Evolutionary conservation across 768 basidiomycete species (phyloP).

Genomic region (Boletus huronensis): DNA sequence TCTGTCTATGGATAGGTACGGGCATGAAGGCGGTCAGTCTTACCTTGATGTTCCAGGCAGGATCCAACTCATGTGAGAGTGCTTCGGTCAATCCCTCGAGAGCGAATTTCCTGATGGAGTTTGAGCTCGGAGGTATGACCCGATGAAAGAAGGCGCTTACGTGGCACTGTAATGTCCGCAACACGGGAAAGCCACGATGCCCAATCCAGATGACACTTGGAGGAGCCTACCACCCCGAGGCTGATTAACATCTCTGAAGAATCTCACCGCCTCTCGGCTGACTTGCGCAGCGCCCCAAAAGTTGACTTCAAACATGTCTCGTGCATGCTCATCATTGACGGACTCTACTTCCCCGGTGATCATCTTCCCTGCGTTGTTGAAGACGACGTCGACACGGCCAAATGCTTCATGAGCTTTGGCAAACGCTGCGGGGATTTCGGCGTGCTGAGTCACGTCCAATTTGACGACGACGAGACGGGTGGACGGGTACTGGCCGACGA

Average conservation of each 20-base stretch:
- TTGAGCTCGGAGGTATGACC: not conserved
- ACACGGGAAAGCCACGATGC: slow-evolving; percentile 6
- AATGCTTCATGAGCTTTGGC: slow-evolving; percentile 19
- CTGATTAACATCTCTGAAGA: slow-evolving; percentile 37
- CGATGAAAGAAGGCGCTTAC: slow-evolving; percentile 10
- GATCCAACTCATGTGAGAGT: slow-evolving; percentile 5
- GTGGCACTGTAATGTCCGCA: slow-evolving; percentile 23
- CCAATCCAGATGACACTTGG: slow-evolving; percentile 32
- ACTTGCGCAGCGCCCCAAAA: slow-evolving; percentile 34
- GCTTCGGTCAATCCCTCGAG: slow-evolving; percentile 30
- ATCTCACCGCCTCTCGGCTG: slow-evolving; percentile 29
- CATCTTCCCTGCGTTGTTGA: slow-evolving; percentile 36
- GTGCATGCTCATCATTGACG: slow-evolving; percentile 29
- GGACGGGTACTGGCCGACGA: slow-evolving; percentile 23
- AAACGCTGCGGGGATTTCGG: slow-evolving; percentile 16
- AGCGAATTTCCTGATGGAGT: slow-evolving; percentile 17
- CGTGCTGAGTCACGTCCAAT: slow-evolving; percentile 30
- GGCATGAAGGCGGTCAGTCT: not conserved
- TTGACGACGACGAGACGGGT: slow-evolving; percentile 21
- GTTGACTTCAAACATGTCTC: slow-evolving; percentile 37
- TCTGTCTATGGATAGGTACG: no score
- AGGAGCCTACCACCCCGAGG: slow-evolving; percentile 35
- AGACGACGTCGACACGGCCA: slow-evolving; percentile 37
- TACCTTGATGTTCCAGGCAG: slow-evolving; percentile 23
- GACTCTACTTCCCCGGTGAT: slow-evolving; percentile 34